phyloP scores from a whole-genome alignment of 139 green algal genomes.

The Chlamydomonas applanata region DNA sequence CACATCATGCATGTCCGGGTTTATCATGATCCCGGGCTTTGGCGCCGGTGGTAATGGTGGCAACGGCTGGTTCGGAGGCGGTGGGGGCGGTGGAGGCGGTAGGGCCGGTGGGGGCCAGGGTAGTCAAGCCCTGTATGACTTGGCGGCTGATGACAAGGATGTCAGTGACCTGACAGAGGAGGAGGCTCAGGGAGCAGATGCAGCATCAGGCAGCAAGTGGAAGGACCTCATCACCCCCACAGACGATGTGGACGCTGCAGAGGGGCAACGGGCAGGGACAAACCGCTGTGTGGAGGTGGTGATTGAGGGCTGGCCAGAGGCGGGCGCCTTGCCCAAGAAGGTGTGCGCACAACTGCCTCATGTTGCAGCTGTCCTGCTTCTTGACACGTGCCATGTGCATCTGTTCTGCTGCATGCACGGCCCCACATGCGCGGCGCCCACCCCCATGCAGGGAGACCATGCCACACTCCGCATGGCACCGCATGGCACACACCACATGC shows the following conservation, averaged over 20 bases:
- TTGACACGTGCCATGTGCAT: neutral
- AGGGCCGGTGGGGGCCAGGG: conserved; percentile 40
- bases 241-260: conserved; percentile 21
- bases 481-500: too few species aligned
- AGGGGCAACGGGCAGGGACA: conserved; percentile 32
- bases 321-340: conserved; percentile 45
- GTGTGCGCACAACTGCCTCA: conserved; percentile 9
- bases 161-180: conserved; percentile 7
- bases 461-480: too few species aligned
- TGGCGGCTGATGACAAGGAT: conserved; percentile 18
- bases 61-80: conserved; percentile 10
- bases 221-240: conserved; percentile 28
- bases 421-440: too few species aligned
- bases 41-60: neutral
- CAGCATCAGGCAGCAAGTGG: conserved; percentile 15
- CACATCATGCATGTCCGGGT: conserved; percentile 4
- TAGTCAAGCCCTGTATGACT: conserved; percentile 27
- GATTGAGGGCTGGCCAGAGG: conserved; percentile 57
- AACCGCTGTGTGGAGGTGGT: conserved; percentile 58
- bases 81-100: conserved; percentile 34
- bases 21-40: conserved; percentile 14
- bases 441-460: too few species aligned
- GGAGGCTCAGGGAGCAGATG: neutral
- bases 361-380: neutral
- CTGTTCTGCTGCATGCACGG: neutral